phyloP scores from a whole-genome alignment of 139 green algal genomes.

The Chlamydomonas urium region DNA sequence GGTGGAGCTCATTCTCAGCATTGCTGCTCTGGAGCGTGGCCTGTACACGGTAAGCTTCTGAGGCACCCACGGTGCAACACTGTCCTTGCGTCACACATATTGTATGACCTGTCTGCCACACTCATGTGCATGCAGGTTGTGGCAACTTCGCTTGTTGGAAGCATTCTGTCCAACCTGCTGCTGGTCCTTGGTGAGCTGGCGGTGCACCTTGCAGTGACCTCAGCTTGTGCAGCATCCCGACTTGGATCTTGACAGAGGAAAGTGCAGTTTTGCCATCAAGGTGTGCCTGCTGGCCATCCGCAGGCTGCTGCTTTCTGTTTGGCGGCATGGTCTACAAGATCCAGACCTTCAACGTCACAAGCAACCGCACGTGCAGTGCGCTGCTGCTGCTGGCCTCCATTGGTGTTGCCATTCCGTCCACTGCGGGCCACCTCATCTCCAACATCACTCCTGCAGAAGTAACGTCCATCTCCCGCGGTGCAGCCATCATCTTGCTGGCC shows the following conservation, averaged over 20 bases:
- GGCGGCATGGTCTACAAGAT: constrained; percentile 64
- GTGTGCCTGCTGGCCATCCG: too few relatives aligned
- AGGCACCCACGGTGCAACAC: constrained; percentile 68
- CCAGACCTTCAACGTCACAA: constrained; percentile 70
- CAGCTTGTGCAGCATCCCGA: too few relatives aligned
- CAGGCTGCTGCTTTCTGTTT: constrained; percentile 82
- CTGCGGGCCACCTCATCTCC: neutral
- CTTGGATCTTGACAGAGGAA: too few relatives aligned
- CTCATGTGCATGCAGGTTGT: too few relatives aligned
- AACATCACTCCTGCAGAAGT: neutral
- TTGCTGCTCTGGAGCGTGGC: constrained; percentile 72
- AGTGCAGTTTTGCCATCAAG: too few relatives aligned
- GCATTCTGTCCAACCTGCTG: constrained; percentile 86
- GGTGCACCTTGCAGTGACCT: too few relatives aligned
- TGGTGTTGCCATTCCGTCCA: constrained; percentile 21
- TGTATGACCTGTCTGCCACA: too few relatives aligned
- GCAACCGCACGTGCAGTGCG: constrained; percentile 24
- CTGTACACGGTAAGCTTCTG: constrained; percentile 74
- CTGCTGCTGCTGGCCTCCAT: constrained; percentile 82
- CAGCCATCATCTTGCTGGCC: constrained; percentile 12
- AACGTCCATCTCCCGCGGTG: neutral
- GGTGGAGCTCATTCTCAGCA: constrained; percentile 85
- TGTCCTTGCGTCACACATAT: too few relatives aligned
- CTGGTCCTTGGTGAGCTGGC: constrained; percentile 73
- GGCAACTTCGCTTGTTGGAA: constrained; percentile 74